Base-by-base conservation (phyloP, 2,329 filamentous ascomycete genomes). In the Beauveria caledonica region DNA sequence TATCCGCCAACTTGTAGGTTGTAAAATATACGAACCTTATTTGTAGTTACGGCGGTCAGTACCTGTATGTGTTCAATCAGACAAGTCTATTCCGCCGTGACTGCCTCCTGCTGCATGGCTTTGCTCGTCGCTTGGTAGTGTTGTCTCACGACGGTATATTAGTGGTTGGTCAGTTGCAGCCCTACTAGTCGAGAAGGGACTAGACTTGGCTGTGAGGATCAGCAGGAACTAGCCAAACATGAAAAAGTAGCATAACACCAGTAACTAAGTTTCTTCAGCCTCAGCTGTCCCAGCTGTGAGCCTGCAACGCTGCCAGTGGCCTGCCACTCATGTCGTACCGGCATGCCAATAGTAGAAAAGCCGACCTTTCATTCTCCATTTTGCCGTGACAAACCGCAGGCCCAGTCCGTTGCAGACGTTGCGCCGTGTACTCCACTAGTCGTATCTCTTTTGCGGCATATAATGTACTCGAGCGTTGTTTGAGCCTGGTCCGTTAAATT, bases 361-460 rank as follows among this genome's bases (percentile, higher is more conserved):
- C 40, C n/a, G 40, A 19, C 50, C 11, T 33, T 13, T 33, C 11
- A 5, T 33, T 33, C 29, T 33, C 11, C 51, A 27, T 13, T 50
- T 11, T 50, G 29, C 55, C 55, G 55, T 58, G 33, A 40, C 33
- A 50, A 42, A 58, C 46, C 55, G 54, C 36, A 6, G 36, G n/a
- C 53, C 39, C 27, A 17, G 25, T 58, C 45, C 45, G 54, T 57
- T 27, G 29, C 44, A 57, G 55, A 58, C 55, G 55, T 42, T 49
- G 54, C 7, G 5, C 21, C 5, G 8, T 25, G 19, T 39, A 45
- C 39, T 55, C 53, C 42, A 39, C 53, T 3, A 9, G 10, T 19
- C 23, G 53, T 33, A 6, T 27, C n/a, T n/a, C n/a, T 36, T 48
- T 44, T 58, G 56, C 56, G 56, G 56, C 46, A 58, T 42, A 36